Percentiles rank a stretch among this genome's conserved stretches.
These are phyloP conservation scores for Exophiala dermatitidis DNA, from an alignment of 2,329 filamentous ascomycete species.

Conservation along the genomic window DNA sequence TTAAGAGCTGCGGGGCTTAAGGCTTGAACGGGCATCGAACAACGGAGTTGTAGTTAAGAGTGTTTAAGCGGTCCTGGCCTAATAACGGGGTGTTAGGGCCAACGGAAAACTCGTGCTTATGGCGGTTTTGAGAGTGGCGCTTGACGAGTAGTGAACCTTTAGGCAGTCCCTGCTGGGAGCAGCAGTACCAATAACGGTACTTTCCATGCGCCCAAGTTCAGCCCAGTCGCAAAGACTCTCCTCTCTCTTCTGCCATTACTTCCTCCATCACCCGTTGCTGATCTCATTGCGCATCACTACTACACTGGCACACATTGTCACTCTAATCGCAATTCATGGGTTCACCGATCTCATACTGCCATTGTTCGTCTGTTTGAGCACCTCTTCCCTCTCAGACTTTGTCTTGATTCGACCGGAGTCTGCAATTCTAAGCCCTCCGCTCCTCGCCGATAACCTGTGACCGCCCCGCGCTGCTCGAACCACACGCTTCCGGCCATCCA, in stretches of 20 bases:
- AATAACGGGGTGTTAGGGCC: neutral
- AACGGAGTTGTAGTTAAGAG: too few species aligned
- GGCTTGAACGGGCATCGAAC: too few species aligned
- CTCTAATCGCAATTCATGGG: neutral
- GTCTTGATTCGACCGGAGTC: too few species aligned
- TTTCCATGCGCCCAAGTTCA: neutral
- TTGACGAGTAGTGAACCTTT: neutral
- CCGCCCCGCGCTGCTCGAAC: slow-evolving; percentile 2
- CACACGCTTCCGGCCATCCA: slow-evolving; percentile 4
- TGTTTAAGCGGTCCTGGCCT: too few species aligned
- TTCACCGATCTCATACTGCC: too few species aligned
- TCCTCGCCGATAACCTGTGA: neutral
- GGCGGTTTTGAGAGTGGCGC: neutral
- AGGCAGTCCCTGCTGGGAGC: neutral
- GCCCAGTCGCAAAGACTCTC: neutral
- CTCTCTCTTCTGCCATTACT: neutral
- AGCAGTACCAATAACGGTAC: neutral
- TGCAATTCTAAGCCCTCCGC: too few species aligned
- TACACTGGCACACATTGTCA: neutral
- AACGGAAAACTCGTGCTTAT: neutral
- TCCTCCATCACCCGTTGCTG: neutral
- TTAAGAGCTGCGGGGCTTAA: too few species aligned
- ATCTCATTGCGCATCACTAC: neutral
- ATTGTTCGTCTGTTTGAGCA: too few species aligned
- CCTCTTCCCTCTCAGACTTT: too few species aligned